Base-by-base conservation (phyloP, 1,284 basidiomycete genomes). In the Ceratobasidium sp. region DNA sequence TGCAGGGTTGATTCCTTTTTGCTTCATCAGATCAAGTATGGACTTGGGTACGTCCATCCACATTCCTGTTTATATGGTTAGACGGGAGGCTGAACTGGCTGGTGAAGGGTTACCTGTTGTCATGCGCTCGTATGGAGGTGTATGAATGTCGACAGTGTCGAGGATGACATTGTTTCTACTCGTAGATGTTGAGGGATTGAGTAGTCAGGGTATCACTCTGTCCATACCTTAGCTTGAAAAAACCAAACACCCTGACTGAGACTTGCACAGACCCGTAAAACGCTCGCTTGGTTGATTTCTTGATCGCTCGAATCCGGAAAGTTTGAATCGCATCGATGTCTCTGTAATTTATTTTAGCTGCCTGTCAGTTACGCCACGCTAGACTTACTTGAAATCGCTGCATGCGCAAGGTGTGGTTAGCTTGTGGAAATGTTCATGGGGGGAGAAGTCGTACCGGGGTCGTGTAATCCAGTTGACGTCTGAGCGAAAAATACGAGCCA, bases 391-490 rank as follows among this genome's bases (percentile, higher is more conserved):
- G 78, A 87, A 90, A 80, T 93, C 91, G 78, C 92, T 91, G 76
- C 14, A 61, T 18, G 9, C 16, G 59, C 46, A 76, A 58, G 66
- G 71, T 11, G 13, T 32, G 43, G 73, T 38, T 23, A 59, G 49
- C 57, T 58, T 18, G 66, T 30, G 54, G 6, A 0, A 46, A 73
- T 26, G 4, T 46, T n/a, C 9, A 26, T 59, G 28, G 30, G 46
- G 9, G 11, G 18, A 16, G 0, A 77, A n/a, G n/a, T n/a, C 82
- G 35, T 73, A 89, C 91, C 90, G 86, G 11, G 91, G 92, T 43
- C 88, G 88, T 14, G 94, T 97, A 67, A 88, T 88, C 88, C 92
- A 96, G 76, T 92, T 93, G 74, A 96, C 91, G 75, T 95, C 90
- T 9, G 90, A 86, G 69, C 87, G 85, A 5, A 90, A 80, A 35